Base-by-base conservation (phyloP, 2,329 filamentous ascomycete genomes). In the Rutstroemia sp. region DNA sequence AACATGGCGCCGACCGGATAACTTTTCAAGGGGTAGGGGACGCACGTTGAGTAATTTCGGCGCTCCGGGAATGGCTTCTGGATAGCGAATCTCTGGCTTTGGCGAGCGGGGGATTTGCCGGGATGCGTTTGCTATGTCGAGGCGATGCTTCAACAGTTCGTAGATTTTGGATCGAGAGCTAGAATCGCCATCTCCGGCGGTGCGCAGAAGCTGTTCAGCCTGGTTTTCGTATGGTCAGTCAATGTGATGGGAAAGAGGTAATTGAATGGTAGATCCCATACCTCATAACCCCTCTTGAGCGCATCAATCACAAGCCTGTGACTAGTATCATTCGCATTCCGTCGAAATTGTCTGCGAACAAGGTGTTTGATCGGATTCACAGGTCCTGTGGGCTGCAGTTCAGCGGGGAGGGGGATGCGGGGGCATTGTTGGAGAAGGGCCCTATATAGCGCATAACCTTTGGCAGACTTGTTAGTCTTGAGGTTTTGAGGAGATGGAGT, bases 391-490 rank as follows among this genome's bases (percentile, higher is more conserved):
- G 64, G 60, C 6, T 68, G 64, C 19, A 79, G 65, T 48, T 80
- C 73, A 66, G 74, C 64, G 1, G 80, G 77, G 1, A 88, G 71
- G 1, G 77, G 72, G 36, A 87, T 71, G 42, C 70, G 73, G 30
- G 73, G 69, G 57, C 77, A 82, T 71, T 82, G 78, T 60, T 76
- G 76, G 52, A 90, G 72, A 55, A 92, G 80, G 38, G 86, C 83
- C 60, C 85, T 80, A 72, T 86, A 92, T 49, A 92, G 81, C 51
- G 87, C 85, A 60, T 88, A 78, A 67, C 82, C 84, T 86, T 44
- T 53, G 17, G 50, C 38, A 36, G 54, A 30, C 36, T 49, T 10
- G 5, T 42, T n/a, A 19, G 44, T n/a, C 6, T 34, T 44, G 30
- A 48, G 25, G 23, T 25, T 21, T 4, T 40, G 23, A 39, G 16